phyloP scores from a whole-genome alignment of 352 stramenopile species.

The Phytophthora pisi region DNA sequence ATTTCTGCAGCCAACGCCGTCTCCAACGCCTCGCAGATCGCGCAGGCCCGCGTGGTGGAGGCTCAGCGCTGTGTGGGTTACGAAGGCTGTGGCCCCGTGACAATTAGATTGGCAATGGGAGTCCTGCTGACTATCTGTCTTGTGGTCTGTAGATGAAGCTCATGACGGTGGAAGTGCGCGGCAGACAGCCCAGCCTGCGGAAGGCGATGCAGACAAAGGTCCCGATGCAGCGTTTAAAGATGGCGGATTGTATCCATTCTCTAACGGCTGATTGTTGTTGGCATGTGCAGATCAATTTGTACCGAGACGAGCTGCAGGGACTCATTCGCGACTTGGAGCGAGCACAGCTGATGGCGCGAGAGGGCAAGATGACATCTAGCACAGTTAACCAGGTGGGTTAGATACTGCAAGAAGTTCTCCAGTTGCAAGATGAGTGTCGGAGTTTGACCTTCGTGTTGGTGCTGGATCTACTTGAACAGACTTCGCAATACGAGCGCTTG shows the following conservation, averaged over 20 bases:
- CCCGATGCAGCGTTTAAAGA: too few relatives aligned
- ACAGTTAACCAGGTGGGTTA: slow-evolving; percentile 36
- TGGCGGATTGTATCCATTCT: too few relatives aligned
- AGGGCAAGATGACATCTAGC: slow-evolving; percentile 39
- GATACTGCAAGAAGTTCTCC: background rate
- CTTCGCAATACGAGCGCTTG: slow-evolving; percentile 74
- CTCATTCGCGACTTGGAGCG: slow-evolving; percentile 73
- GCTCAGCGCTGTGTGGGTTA: slow-evolving; percentile 68
- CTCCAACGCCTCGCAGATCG: slow-evolving; percentile 53
- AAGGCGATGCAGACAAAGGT: slow-evolving; percentile 83
- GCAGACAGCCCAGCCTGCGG: slow-evolving; percentile 56
- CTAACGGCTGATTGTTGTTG: background rate
- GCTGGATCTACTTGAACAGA: slow-evolving; percentile 25
- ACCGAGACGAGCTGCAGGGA: slow-evolving; percentile 72
- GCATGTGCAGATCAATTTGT: slow-evolving; percentile 58
- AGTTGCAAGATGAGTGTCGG: background rate
- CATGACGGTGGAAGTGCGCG: slow-evolving; percentile 79
- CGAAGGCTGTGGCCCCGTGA: background rate
- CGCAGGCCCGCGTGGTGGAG: slow-evolving; percentile 69
- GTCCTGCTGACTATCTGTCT: slow-evolving; percentile 1
- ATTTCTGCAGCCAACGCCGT: slow-evolving; percentile 31
- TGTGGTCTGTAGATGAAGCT: slow-evolving; percentile 63
- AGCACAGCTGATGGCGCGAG: slow-evolving; percentile 68
- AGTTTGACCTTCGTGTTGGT: background rate
- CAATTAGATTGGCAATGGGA: background rate